These are phyloP conservation scores for Wickerhamiella australiensis DNA, from an alignment of 805 yeast genomes.

Conservation along the genomic window DNA sequence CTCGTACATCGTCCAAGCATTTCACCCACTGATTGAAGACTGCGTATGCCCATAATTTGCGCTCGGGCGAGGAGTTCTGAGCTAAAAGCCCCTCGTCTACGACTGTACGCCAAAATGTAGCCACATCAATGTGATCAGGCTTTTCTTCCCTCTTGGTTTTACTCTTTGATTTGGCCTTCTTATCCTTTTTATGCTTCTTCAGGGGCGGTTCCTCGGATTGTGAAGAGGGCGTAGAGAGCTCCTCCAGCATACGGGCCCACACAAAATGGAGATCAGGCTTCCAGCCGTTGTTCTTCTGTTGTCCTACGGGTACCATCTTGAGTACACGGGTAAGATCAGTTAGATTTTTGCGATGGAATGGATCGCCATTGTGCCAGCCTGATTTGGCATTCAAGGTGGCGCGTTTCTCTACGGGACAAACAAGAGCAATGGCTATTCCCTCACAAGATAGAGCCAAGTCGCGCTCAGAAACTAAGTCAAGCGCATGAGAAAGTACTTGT, in stretches of 20 bases:
- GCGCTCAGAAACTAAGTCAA: slow-evolving; percentile 38
- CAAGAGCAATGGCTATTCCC: slow-evolving; percentile 61
- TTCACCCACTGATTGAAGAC: slow-evolving; percentile 44
- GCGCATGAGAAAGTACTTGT: slow-evolving; percentile 22
- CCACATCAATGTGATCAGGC: slow-evolving; percentile 29
- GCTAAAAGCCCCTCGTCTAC: slow-evolving; percentile 74
- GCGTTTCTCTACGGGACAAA: slow-evolving; percentile 32
- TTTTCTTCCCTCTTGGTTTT: slow-evolving; percentile 12
- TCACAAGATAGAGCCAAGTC: slow-evolving; percentile 60
- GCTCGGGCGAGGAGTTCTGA: slow-evolving; percentile 65
- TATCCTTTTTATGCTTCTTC: slow-evolving; percentile 30
- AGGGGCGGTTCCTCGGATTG: slow-evolving; percentile 23
- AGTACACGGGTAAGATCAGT: slow-evolving; percentile 48
- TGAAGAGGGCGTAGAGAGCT: slow-evolving; percentile 20
- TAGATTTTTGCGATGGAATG: slow-evolving; percentile 61
- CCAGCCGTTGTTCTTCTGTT: slow-evolving; percentile 17
- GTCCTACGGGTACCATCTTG: slow-evolving; percentile 31
- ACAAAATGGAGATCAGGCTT: slow-evolving; percentile 24
- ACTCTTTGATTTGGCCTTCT: slow-evolving; percentile 23
- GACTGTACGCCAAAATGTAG: slow-evolving; percentile 67
- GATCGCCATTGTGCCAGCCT: slow-evolving; percentile 63
- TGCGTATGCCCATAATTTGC: slow-evolving; percentile 79
- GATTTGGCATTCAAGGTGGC: slow-evolving; percentile 12
- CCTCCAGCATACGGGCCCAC: slow-evolving; percentile 36
- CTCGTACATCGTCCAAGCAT: slow-evolving; percentile 19